Base-by-base conservation (phyloP, 192 early-diverging fungal genomes). In the Phlyctochytrium arcticum region DNA sequence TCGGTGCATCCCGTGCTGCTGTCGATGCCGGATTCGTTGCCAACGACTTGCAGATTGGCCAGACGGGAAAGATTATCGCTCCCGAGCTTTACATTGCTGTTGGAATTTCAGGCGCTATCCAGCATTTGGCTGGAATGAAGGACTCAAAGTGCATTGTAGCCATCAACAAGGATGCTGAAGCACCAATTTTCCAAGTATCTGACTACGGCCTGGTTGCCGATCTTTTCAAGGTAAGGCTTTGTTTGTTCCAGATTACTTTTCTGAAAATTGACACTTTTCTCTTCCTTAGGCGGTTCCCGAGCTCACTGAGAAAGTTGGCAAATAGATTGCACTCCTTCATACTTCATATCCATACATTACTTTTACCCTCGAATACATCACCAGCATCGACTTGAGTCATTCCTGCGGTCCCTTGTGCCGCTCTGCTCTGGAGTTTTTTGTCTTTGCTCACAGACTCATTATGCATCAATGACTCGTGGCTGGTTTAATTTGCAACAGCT, bases 91-190 rank as follows among this genome's bases (percentile, higher is more conserved):
- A 98, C 79, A 70, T 98, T 62, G 96, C 89, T 62, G 90, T 96
- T 62, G 96, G 93, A 55, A 94, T 98, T 55, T 95, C 92, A 5
- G 96, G 96, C 44, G 96, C 96, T 34, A 98, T 98, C 71, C 82
- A 84, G 85, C 94, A 94, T 67, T 74, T 98, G 81, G 95, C 95
- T 30, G 95, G 95, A 70, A 98, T 98, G 95, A 98, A 98, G 80
- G 96, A 98, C 71, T 93, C 91, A 78, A 98, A 98, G 86, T 86
- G 87, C 46, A 98, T 98, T 81, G 96, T 94, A 34, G 92, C 92
- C 56, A 96, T 98, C 78, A 98, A 98, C 88, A 96, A 93, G 82
- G 96, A 98, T 65, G 81, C 92, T 21, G 96, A 98, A 63, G 94
- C 93, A 26, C 96, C 96, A 33, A 98, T 98, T 50, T 98, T 98